Evolutionary conservation across 371 early-diverging fungal species (phyloP).

Genomic region (Mucor piriformis): DNA sequence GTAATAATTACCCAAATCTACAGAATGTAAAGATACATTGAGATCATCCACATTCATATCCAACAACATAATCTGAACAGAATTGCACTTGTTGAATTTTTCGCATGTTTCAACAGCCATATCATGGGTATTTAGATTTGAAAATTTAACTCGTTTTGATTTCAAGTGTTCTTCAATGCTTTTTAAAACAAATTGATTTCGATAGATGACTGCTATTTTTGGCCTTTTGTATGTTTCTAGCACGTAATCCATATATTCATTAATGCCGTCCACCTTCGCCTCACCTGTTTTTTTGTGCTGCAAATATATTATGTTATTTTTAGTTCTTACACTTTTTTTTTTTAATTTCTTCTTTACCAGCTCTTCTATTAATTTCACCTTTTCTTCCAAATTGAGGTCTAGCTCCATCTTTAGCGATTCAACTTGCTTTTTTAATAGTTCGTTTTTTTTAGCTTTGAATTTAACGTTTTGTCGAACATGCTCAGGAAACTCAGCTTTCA

Average conservation of each 20-base stretch:
- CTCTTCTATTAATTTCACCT: not conserved
- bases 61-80: slow-evolving; percentile 10
- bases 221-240: slow-evolving; percentile 35
- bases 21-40: slow-evolving; percentile 1
- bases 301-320: too few relatives aligned
- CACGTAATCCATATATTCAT: slow-evolving; percentile 52
- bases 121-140: slow-evolving; percentile 5
- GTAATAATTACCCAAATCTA: slow-evolving; percentile 13
- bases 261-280: slow-evolving; percentile 49
- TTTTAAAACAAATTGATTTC: slow-evolving; percentile 54
- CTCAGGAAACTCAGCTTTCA: slow-evolving; percentile 50
- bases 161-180: slow-evolving; percentile 28
- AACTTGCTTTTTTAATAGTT: not conserved
- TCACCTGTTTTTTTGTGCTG: slow-evolving; percentile 13
- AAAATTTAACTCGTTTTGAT: not conserved
- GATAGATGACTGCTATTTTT: slow-evolving; percentile 68
- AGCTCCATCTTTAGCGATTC: not conserved
- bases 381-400: not conserved
- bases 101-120: not conserved
- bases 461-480: slow-evolving; percentile 50
- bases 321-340: too few relatives aligned
- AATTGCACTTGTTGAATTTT: slow-evolving; percentile 5
- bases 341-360: too few relatives aligned
- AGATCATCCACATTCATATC: slow-evolving; percentile 13
- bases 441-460: not conserved